Evolutionary conservation across 1,284 basidiomycete genomes (phyloP), one percentile per base, ranked within the genome.

Genomic region (Cryptococcus sp.): DNA sequence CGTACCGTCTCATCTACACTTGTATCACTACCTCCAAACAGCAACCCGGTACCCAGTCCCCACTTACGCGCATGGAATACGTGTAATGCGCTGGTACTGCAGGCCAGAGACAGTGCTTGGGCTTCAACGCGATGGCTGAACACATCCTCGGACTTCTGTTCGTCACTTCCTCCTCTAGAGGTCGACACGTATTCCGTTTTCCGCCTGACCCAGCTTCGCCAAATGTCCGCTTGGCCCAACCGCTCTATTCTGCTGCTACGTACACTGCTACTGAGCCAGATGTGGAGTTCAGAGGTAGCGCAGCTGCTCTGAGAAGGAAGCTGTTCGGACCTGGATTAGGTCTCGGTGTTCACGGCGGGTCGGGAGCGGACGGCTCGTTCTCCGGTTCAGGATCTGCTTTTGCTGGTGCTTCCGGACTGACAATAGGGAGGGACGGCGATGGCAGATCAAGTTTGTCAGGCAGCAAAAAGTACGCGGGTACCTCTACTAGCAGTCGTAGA

Each of bases 61-160:
- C 29, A 34, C 29, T 34, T 13, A 34, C 29, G 29, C 29, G 13
- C 29, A 34, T 34, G 29, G 29, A 7, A 4, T 13, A 34, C 29
- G 29, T 13, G 29, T 34, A 34, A 34, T 34, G 29, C 29, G 29
- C 29, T 34, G 29, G 8, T 34, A 34, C 29, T 13, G 29, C 29
- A 34, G 29, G 29, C 29, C 8, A 13, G 13, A 10, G 8, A 34
- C 8, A 34, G 29, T 34, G 29, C 29, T 34, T 34, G 29, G 29
- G 29, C 29, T 11, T 45, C 41, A 43, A 17, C 53, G 50, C 22
- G 23, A 77, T 77, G 75, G 72, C 69, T 23, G 74, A 75, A 51
- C 72, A 76, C 59, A 70, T 76, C 60, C 74, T 79, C 49, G 77
- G 75, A 37, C 56, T 78, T 38, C 65, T 77, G 25, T 65, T 77